These are phyloP conservation scores for Suhomyces coccinellae DNA, from an alignment of 1,139 yeast genomes.

Conservation along the genomic window DNA sequence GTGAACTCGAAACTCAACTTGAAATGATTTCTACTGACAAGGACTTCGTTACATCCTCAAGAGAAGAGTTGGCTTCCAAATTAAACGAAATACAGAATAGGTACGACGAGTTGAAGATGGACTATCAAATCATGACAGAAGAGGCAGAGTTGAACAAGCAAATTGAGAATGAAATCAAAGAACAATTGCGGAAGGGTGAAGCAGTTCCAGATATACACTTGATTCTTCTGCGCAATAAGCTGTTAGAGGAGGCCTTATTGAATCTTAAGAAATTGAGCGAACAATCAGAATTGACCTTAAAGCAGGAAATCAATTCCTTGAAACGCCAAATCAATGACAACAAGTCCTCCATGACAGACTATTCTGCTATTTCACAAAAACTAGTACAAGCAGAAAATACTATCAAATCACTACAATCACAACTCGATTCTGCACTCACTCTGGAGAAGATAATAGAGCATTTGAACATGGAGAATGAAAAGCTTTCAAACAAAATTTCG, in stretches of 20 bases:
- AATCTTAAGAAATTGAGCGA: constrained; percentile 39
- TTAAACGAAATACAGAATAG: constrained; percentile 32
- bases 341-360: constrained; percentile 16
- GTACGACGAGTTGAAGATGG: constrained; percentile 40
- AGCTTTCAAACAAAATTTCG: constrained; percentile 38
- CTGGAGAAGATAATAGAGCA: constrained; percentile 54
- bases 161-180: constrained; percentile 36
- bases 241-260: constrained; percentile 40
- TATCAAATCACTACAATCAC: constrained; percentile 46
- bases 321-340: constrained; percentile 20
- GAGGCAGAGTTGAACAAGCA: constrained; percentile 47
- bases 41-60: constrained; percentile 49
- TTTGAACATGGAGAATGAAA: constrained; percentile 55
- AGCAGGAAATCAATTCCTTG: constrained; percentile 26
- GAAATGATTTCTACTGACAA: constrained; percentile 58
- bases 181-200: constrained; percentile 18
- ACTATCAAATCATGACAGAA: constrained; percentile 45
- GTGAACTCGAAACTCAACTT: constrained; percentile 38
- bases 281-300: constrained; percentile 25
- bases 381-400: constrained; percentile 40
- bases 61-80: constrained; percentile 32
- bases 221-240: constrained; percentile 30
- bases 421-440: constrained; percentile 43
- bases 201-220: constrained; percentile 20
- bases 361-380: constrained; percentile 26